Evolutionary conservation across 306 rosid species (phyloP), one percentile per base, ranked within the genome.

Genomic region (Chamaecrista fasciculata): DNA sequence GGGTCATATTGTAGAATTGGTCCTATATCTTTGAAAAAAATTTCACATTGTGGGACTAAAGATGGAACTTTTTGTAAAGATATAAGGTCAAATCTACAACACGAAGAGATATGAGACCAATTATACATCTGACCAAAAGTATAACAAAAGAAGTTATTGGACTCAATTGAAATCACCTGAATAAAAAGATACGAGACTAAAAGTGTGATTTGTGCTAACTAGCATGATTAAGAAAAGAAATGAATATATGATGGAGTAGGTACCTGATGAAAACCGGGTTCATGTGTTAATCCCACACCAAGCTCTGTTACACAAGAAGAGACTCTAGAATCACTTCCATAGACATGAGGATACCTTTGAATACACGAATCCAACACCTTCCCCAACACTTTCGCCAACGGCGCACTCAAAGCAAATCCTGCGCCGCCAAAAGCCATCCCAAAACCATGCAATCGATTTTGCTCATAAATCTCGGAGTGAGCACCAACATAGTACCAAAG

Each of bases 181-280:
- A n/a, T n/a, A n/a, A n/a, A n/a, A n/a, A n/a, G n/a, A n/a, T n/a
- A n/a, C n/a, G n/a, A n/a, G n/a, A n/a, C n/a, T n/a, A n/a, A n/a
- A n/a, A n/a, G n/a, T n/a, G n/a, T n/a, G n/a, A n/a, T n/a, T n/a
- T n/a, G n/a, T n/a, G n/a, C n/a, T n/a, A n/a, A n/a, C n/a, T n/a
- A n/a, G n/a, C n/a, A n/a, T n/a, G n/a, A n/a, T n/a, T n/a, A n/a
- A n/a, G n/a, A n/a, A n/a, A n/a, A 14, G 9, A 16, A 23, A 51
- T 11, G 4, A 71, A 19, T 55, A 9, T 2, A 39, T 86, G 86
- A 23, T 40, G 7, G 2, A 73, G 12, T 49, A 11, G 3, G 40
- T 86, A 88, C 97, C 91, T 93, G 98, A 69, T 93, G 98, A 61
- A 93, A 93, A 18, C 96, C 98, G 1, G 92, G 90, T 62, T 90